Evolutionary conservation across 495 filamentous ascomycete genomes (phyloP), one percentile per base, ranked within the genome.

Genomic region (Penicillium malachiteum): DNA sequence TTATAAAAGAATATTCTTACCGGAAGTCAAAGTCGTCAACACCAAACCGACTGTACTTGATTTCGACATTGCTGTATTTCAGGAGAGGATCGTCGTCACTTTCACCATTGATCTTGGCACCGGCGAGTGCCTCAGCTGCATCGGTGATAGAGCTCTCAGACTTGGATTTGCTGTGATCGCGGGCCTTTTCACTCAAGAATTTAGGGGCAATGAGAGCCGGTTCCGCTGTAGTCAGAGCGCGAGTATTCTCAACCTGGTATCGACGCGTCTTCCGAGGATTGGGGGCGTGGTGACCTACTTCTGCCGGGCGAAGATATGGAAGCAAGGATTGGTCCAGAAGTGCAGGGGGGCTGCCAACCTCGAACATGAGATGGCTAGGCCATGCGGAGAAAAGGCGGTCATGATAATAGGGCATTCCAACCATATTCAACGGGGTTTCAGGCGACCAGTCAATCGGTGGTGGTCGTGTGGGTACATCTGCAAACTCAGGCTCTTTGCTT

Each of bases 1-100:
- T 34, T 38, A 49, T 4, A 10, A 39, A 43, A 47, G 17, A 7
- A 45, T 14, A 7, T 14, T 46, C 83, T 69, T 72, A 96, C 88
- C 85, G 84, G 74, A 98, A 98, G 70, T 98, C 93, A 68, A 97
- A 97, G 71, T 97, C 95, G 63, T 96, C 91, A 3, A 99, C 90
- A 10, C 94, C 93, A 73, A 96, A 97, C 67, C 89, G 91, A 72
- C 93, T 96, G 69, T 96, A 96, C 64, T 96, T 96, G 69, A 97
- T 97, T 69, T 97, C 91, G 5, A 95, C 85, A 61, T 91, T 92
- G 50, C 87, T 84, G 65, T 96, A 98, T 71, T 91, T 87, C 2
- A 87, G 78, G 2, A 94, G 86, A 18, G 93, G 89, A 49, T 96
- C 91, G 39, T 80, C 71, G 42, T 83, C 65, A 72, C 80, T 73